These are phyloP conservation scores for Pyricularia pennisetigena DNA, from an alignment of 2,329 filamentous ascomycete genomes.

Conservation along the genomic window DNA sequence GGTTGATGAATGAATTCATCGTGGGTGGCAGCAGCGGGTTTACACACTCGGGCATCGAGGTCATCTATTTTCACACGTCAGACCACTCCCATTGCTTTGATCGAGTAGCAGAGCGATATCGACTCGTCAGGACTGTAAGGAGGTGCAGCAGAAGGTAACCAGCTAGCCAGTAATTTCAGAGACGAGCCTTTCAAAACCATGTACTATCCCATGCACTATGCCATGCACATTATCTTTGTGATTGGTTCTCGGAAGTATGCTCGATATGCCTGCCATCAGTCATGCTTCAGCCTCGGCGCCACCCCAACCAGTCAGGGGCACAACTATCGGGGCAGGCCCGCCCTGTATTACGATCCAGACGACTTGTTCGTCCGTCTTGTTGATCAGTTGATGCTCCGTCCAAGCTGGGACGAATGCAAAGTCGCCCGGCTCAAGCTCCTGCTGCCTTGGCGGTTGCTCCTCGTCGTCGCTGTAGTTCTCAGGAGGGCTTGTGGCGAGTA, in stretches of 20 bases:
- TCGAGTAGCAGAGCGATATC: conserved; percentile 6
- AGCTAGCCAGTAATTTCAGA: background rate
- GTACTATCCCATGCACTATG: too few species aligned
- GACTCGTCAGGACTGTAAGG: conserved; percentile 1
- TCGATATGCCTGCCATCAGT: background rate
- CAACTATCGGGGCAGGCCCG: conserved; percentile 49
- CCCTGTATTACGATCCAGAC: conserved; percentile 58
- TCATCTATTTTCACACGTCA: conserved; percentile 49
- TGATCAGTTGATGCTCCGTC: conserved; percentile 61
- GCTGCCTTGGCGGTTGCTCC: conserved; percentile 40
- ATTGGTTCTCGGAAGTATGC: background rate
- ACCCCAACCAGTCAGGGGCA: conserved; percentile 54
- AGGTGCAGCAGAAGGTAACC: background rate
- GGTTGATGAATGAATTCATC: background rate
- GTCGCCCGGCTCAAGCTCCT: conserved; percentile 52
- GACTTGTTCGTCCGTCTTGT: conserved; percentile 49
- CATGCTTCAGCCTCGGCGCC: conserved; percentile 25
- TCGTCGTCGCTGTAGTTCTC: conserved; percentile 36
- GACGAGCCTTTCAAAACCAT: background rate
- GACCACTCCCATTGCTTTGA: conserved; percentile 58
- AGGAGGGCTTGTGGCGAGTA: conserved; percentile 45
- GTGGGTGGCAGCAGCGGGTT: conserved; percentile 4
- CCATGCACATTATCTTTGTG: background rate
- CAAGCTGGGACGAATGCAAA: conserved; percentile 62
- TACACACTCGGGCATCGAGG: conserved; percentile 34